phyloP scores from a whole-genome alignment of 768 basidiomycete species.

The Fistulinella prunicolor region DNA sequence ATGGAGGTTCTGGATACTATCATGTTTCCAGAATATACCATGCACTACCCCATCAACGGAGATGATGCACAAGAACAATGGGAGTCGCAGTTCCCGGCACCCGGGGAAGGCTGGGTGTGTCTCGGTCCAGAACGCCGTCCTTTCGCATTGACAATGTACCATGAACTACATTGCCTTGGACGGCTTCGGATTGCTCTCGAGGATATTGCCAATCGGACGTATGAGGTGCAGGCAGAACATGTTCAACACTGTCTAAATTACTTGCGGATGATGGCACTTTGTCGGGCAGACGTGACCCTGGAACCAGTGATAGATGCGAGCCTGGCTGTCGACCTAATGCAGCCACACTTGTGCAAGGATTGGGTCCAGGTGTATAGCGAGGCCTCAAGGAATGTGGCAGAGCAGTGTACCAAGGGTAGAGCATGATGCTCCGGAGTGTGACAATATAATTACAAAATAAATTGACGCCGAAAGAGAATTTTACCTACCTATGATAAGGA shows the following conservation, averaged over 20 bases:
- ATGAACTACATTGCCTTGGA: slow-evolving; percentile 38
- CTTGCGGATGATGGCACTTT: slow-evolving; percentile 44
- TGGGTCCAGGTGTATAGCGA: slow-evolving; percentile 27
- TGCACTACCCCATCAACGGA: slow-evolving; percentile 25
- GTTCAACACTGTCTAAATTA: slow-evolving; percentile 49
- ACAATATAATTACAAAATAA: too few species aligned
- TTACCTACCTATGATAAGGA: too few species aligned
- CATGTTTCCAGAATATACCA: slow-evolving; percentile 27
- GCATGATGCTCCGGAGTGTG: too few species aligned
- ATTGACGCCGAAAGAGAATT: too few species aligned
- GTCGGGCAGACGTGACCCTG: slow-evolving; percentile 46
- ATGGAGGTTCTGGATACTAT: slow-evolving; percentile 20
- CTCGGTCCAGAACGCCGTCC: slow-evolving; percentile 28
- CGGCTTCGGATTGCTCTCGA: slow-evolving; percentile 25
- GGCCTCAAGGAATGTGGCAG: slow-evolving; percentile 14
- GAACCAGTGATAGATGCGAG: slow-evolving; percentile 35
- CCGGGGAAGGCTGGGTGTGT: slow-evolving; percentile 23
- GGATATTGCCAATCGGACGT: slow-evolving; percentile 11
- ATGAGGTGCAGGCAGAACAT: slow-evolving; percentile 20
- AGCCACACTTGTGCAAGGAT: slow-evolving; percentile 27
- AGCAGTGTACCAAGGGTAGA: slow-evolving; percentile 5
- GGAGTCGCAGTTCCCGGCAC: slow-evolving; percentile 22
- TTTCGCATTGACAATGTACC: slow-evolving; percentile 37
- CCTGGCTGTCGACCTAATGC: slow-evolving; percentile 19
- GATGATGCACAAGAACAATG: slow-evolving; percentile 20